A percentile compares a stretch with the other conserved stretches of the same genome.
Conservation (phyloP, 2,329 filamentous ascomycete species). For the Xylariaceae sp. region DNA sequence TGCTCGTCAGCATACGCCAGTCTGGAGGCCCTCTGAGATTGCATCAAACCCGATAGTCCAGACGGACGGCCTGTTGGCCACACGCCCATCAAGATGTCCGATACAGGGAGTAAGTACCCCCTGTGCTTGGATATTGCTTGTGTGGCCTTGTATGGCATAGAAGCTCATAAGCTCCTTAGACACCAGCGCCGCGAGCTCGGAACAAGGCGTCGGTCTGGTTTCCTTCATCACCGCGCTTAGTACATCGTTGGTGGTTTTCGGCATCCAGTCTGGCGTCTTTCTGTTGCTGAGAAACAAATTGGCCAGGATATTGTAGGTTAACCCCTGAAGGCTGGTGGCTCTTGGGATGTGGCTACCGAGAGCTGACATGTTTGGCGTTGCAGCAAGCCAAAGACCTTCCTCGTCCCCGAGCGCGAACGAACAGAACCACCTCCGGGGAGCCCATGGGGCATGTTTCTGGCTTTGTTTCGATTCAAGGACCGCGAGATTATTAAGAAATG, state of each 20-base stretch:
- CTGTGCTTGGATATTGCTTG: too few relatives aligned
- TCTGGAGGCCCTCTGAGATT: too few relatives aligned
- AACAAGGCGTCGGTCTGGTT: constrained; percentile 35
- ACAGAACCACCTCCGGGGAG: constrained; percentile 62
- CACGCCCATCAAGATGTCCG: too few relatives aligned
- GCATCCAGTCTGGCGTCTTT: constrained; percentile 61
- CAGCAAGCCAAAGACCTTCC: constrained; percentile 75
- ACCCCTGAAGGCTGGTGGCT: neutral
- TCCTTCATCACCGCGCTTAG: constrained; percentile 60
- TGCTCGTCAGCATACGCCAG: too few relatives aligned
- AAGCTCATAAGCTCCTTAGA: too few relatives aligned
- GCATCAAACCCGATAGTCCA: too few relatives aligned
- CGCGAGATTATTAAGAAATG: constrained; percentile 90
- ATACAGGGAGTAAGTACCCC: too few relatives aligned
- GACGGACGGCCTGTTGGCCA: too few relatives aligned
- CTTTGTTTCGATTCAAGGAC: constrained; percentile 61
- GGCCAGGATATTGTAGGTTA: constrained; percentile 69
- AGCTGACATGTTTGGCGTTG: constrained; percentile 9
- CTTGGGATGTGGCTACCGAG: neutral
- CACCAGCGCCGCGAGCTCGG: too few relatives aligned
- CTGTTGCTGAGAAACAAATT: constrained; percentile 69
- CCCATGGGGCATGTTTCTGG: constrained; percentile 43
- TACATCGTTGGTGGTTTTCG: constrained; percentile 56
- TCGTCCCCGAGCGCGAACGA: constrained; percentile 78
- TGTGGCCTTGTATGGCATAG: too few relatives aligned